Evolutionary conservation across 306 rosid genomes (phyloP).

Genomic region (Trifolium subterraneum): DNA sequence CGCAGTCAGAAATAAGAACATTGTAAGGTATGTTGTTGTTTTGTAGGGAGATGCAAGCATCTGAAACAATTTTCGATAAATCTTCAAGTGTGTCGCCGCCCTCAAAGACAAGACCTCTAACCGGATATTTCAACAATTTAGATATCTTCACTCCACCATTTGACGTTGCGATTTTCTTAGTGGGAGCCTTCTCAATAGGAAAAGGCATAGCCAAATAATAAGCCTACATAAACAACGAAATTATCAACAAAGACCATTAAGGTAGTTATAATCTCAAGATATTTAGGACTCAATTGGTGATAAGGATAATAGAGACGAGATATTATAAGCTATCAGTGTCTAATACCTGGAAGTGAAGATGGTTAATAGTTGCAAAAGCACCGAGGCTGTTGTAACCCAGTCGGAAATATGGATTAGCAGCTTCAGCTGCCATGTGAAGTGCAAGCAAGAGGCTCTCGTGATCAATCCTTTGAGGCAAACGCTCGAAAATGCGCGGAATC

Average conservation of each 20-base stretch:
- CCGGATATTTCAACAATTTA: conserved; percentile 74
- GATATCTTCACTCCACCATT: conserved; percentile 69
- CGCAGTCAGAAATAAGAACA: conserved; percentile 81
- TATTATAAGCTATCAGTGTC: neutral
- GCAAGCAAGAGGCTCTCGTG: conserved; percentile 81
- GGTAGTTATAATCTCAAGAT: neutral
- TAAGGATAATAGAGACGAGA: neutral
- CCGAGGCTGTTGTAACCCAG: conserved; percentile 96
- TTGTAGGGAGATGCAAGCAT: conserved; percentile 87
- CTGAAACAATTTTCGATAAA: conserved; percentile 73
- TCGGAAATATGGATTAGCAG: conserved; percentile 74
- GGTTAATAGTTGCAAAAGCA: conserved; percentile 97
- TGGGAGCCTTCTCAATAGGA: conserved; percentile 92
- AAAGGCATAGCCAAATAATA: conserved; percentile 84
- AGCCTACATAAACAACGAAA: conserved; percentile 56
- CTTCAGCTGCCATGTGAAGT: conserved; percentile 85
- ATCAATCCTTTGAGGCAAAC: conserved; percentile 91
- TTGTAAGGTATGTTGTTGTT: conserved; percentile 84
- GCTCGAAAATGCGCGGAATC: conserved; percentile 78
- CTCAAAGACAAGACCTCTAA: conserved; percentile 85
- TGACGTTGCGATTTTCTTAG: conserved; percentile 60
- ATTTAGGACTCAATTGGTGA: neutral
- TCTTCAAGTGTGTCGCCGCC: conserved; percentile 68
- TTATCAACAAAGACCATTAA: neutral
- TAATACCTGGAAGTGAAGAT: conserved; percentile 94